A percentile compares a stretch with the other conserved stretches of the same genome.
Conservation (phyloP, 805 yeast genomes). For the Wickerhamomyces bovis region DNA sequence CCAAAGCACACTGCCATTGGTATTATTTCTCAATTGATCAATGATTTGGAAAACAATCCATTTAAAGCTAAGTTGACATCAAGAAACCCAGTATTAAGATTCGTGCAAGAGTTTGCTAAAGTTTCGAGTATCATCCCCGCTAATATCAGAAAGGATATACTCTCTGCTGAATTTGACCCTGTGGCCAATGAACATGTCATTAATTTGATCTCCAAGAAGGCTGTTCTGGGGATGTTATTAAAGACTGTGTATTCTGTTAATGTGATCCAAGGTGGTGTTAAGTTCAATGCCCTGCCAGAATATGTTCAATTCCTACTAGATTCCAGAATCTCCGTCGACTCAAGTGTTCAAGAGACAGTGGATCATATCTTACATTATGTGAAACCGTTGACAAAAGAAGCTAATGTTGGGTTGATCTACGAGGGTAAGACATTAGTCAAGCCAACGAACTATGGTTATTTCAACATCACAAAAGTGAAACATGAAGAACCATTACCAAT, state of each 20-base stretch:
- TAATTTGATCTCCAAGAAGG: constrained; percentile 14
- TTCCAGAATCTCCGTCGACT: constrained; percentile 59
- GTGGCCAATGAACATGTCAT: constrained; percentile 33
- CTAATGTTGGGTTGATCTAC: constrained; percentile 16
- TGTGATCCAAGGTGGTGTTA: constrained; percentile 59
- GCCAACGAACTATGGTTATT: constrained; percentile 24
- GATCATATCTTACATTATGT: constrained; percentile 16
- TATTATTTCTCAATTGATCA: constrained; percentile 52
- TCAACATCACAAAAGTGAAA: constrained; percentile 16
- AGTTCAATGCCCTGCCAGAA: constrained; percentile 75
- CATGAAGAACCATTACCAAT: constrained; percentile 11
- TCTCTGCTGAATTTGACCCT: constrained; percentile 28
- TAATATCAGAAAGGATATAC: constrained; percentile 25
- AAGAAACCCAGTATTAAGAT: constrained; percentile 54
- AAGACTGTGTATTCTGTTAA: constrained; percentile 22
- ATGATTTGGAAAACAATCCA: constrained; percentile 49
- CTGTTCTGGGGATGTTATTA: constrained; percentile 10
- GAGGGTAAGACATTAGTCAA: constrained; percentile 12
- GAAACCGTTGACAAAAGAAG: constrained; percentile 13
- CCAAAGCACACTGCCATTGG: constrained; percentile 82
- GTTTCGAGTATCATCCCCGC: constrained; percentile 29
- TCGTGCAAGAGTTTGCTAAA: constrained; percentile 55
- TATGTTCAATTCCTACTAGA: constrained; percentile 41
- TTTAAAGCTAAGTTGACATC: constrained; percentile 36
- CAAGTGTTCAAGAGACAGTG: constrained; percentile 35